phyloP scores from a whole-genome alignment of 352 stramenopile genomes.

The Phytophthora cajani region DNA sequence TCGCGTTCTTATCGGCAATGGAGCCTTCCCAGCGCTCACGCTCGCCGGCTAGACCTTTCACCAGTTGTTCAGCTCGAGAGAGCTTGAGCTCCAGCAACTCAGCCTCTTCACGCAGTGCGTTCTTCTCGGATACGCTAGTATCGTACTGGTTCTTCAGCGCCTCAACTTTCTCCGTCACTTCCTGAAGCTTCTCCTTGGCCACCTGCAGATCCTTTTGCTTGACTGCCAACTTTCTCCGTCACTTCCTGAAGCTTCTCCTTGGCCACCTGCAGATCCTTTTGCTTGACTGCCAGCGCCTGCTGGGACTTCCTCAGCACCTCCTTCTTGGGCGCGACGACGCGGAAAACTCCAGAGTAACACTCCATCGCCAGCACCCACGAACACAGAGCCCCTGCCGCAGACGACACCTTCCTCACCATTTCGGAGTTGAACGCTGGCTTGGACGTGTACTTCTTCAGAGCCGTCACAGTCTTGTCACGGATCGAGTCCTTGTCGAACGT shows the following conservation, averaged over 20 bases:
- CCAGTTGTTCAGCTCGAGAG: slow-evolving; percentile 93
- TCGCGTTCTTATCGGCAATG: slow-evolving; percentile 91
- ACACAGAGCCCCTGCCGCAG: slow-evolving; percentile 88
- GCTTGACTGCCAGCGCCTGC: slow-evolving; percentile 84
- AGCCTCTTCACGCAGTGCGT: slow-evolving; percentile 92
- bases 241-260: slow-evolving; percentile 92
- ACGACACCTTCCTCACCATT: slow-evolving; percentile 91
- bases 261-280: slow-evolving; percentile 87
- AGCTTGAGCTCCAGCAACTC: slow-evolving; percentile 94
- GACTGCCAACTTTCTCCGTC: slow-evolving; percentile 91
- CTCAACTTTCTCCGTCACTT: slow-evolving; percentile 93
- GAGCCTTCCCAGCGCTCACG: slow-evolving; percentile 93
- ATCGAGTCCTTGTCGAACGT: slow-evolving; percentile 97
- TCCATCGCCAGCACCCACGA: slow-evolving; percentile 94
- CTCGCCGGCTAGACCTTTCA: slow-evolving; percentile 93
- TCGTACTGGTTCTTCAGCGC: slow-evolving; percentile 93
- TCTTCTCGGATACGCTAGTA: slow-evolving; percentile 93
- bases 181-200: slow-evolving; percentile 89
- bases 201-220: slow-evolving; percentile 91
- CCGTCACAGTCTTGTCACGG: slow-evolving; percentile 92
- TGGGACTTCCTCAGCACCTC: slow-evolving; percentile 89
- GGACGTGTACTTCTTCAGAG: slow-evolving; percentile 94
- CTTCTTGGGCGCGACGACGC: slow-evolving; percentile 91
- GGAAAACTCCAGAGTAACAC: slow-evolving; percentile 89
- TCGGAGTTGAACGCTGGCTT: slow-evolving; percentile 88